These are phyloP conservation scores for Kwoniella newhampshirensis DNA, from an alignment of 768 basidiomycete genomes.

Conservation along the genomic window DNA sequence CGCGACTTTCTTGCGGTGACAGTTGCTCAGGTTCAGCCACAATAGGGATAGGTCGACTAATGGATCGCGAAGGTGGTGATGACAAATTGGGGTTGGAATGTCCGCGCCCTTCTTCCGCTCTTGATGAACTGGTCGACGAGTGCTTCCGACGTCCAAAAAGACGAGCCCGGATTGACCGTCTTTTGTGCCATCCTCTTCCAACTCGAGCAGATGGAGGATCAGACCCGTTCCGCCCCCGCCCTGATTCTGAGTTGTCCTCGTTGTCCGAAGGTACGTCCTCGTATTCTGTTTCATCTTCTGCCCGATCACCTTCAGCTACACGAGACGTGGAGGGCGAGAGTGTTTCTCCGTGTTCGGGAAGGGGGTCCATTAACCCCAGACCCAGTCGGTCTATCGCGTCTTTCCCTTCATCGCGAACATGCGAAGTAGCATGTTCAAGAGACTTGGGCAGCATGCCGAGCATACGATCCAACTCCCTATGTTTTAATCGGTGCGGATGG, in stretches of 20 bases:
- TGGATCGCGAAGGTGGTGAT: slow-evolving; percentile 1
- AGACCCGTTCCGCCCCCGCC: background rate
- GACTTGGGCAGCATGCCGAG: slow-evolving; percentile 34
- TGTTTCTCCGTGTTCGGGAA: slow-evolving; percentile 1
- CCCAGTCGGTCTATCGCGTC: slow-evolving; percentile 40
- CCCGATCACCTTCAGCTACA: slow-evolving; percentile 1
- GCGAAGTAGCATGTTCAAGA: slow-evolving; percentile 33
- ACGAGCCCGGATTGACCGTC: slow-evolving; percentile 8
- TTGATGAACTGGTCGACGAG: background rate
- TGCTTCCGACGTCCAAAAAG: slow-evolving; percentile 14
- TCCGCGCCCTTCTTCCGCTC: slow-evolving; percentile 16
- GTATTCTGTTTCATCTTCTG: background rate
- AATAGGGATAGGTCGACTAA: slow-evolving; percentile 10
- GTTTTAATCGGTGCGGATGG: slow-evolving; percentile 42
- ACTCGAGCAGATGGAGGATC: slow-evolving; percentile 11
- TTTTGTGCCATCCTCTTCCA: slow-evolving; percentile 5
- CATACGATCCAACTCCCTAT: slow-evolving; percentile 38
- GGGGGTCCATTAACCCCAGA: slow-evolving; percentile 37
- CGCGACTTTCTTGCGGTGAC: background rate
- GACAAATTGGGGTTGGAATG: slow-evolving; percentile 3
- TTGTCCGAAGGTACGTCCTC: slow-evolving; percentile 13
- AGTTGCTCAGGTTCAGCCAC: slow-evolving; percentile 3
- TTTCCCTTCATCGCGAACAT: slow-evolving; percentile 33
- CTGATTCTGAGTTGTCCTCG: background rate
- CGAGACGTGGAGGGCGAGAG: slow-evolving; percentile 8